phyloP scores from a whole-genome alignment of 345 rosid genomes.

The Draba incana region DNA sequence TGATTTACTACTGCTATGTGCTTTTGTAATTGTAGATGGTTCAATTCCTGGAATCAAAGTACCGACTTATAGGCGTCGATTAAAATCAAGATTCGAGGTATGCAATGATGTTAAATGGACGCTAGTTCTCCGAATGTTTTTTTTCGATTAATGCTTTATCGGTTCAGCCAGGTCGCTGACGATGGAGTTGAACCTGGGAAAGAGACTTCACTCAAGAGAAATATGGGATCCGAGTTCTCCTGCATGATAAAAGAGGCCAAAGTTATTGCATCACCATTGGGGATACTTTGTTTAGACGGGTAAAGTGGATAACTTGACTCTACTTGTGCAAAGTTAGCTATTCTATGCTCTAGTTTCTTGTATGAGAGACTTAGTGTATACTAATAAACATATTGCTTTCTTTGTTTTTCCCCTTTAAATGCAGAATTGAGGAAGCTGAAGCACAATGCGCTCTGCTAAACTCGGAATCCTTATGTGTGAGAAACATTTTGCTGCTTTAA shows the following conservation, averaged over 20 bases:
- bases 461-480: conserved; percentile 84
- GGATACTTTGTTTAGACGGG: conserved; percentile 94
- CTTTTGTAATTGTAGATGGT: conserved; percentile 61
- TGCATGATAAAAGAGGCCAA: conserved; percentile 88
- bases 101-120: background rate
- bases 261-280: conserved; percentile 71
- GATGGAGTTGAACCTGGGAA: conserved; percentile 48
- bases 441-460: conserved; percentile 89
- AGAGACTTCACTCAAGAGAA: conserved; percentile 67
- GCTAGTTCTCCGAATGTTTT: background rate
- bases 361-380: too few relatives aligned
- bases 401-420: conserved; percentile 21
- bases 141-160: conserved; percentile 24
- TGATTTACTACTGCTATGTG: background rate
- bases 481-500: conserved; percentile 42
- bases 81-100: conserved; percentile 65
- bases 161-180: conserved; percentile 52
- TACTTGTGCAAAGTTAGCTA: background rate
- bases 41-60: conserved; percentile 89
- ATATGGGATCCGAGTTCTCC: conserved; percentile 93
- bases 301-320: conserved; percentile 31
- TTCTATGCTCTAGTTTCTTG: background rate
- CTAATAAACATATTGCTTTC: background rate
- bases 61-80: conserved; percentile 72
- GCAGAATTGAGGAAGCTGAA: conserved; percentile 93